Conservation (phyloP, 2,329 filamentous ascomycete genomes). For the Tricladium varicosporioides region DNA sequence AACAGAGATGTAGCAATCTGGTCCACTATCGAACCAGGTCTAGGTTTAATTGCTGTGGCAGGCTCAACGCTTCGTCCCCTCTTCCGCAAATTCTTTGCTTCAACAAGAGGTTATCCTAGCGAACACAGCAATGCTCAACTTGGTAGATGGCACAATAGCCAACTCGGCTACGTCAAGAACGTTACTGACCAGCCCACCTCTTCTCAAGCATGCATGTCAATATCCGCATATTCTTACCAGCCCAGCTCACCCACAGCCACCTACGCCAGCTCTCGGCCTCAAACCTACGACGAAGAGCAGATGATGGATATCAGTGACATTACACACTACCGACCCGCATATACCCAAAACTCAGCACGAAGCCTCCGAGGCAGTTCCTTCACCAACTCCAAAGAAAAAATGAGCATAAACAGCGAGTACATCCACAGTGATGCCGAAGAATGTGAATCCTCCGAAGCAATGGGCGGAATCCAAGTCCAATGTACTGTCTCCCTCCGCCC, state of each 20-base stretch:
- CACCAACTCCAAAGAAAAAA: neutral
- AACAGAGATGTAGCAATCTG: constrained; percentile 42
- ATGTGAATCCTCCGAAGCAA: neutral
- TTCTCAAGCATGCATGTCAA: neutral
- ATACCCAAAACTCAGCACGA: neutral
- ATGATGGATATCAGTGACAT: neutral
- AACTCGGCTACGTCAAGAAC: neutral
- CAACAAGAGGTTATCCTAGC: neutral
- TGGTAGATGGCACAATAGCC: neutral
- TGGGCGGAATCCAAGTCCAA: neutral
- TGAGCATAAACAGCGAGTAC: too few relatives aligned
- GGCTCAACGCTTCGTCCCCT: constrained; percentile 48
- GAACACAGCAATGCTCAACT: neutral
- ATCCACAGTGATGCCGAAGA: neutral
- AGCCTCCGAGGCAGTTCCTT: neutral
- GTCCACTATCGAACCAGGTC: constrained; percentile 46
- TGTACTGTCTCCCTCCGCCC: neutral
- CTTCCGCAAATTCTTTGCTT: constrained; percentile 25
- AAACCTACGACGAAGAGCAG: neutral
- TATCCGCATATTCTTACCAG: neutral
- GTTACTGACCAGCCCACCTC: neutral
- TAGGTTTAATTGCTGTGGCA: constrained; percentile 48
- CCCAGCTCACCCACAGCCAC: neutral
- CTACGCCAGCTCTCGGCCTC: neutral
- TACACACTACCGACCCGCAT: neutral